Percentiles rank a stretch among this genome's conserved stretches.
Conservation (phyloP, 495 filamentous ascomycete species). For the Neurospora sp. region DNA sequence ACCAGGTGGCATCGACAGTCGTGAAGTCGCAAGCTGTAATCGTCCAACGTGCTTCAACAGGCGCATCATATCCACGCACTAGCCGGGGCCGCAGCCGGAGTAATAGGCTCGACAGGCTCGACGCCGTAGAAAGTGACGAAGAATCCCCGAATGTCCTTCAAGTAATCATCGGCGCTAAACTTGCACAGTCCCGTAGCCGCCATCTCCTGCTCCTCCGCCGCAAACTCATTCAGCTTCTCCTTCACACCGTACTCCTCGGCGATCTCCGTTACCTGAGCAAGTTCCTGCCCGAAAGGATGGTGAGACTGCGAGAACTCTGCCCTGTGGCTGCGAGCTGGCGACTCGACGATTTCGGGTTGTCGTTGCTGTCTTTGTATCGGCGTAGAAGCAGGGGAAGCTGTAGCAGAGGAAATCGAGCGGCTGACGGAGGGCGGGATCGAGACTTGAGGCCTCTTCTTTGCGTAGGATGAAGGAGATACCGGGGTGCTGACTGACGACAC, state of each 20-base stretch:
- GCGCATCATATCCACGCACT: background rate
- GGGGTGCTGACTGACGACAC: slow-evolving; percentile 18
- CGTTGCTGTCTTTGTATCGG: background rate
- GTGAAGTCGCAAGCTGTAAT: background rate
- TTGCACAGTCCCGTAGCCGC: slow-evolving; percentile 56
- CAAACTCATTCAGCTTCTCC: slow-evolving; percentile 50
- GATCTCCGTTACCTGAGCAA: slow-evolving; percentile 67
- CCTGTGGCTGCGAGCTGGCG: slow-evolving; percentile 11
- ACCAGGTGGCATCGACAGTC: background rate
- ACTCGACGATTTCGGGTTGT: slow-evolving; percentile 2
- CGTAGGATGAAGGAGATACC: slow-evolving; percentile 21
- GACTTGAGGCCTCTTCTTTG: slow-evolving; percentile 26
- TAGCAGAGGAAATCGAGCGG: slow-evolving; percentile 10
- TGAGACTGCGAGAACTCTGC: slow-evolving; percentile 22
- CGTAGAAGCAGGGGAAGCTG: slow-evolving; percentile 7
- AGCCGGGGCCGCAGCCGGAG: slow-evolving; percentile 12
- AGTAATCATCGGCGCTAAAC: slow-evolving; percentile 74
- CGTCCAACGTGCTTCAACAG: background rate
- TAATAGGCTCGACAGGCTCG: slow-evolving; percentile 3
- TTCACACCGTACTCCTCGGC: slow-evolving; percentile 75
- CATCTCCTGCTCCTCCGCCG: slow-evolving; percentile 62
- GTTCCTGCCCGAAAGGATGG: slow-evolving; percentile 60
- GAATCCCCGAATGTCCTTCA: slow-evolving; percentile 66
- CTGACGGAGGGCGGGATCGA: slow-evolving; percentile 11
- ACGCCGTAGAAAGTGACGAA: slow-evolving; percentile 35